Evolutionary conservation across 2,329 filamentous ascomycete genomes (phyloP).

Genomic region (Colletotrichum sp.): DNA sequence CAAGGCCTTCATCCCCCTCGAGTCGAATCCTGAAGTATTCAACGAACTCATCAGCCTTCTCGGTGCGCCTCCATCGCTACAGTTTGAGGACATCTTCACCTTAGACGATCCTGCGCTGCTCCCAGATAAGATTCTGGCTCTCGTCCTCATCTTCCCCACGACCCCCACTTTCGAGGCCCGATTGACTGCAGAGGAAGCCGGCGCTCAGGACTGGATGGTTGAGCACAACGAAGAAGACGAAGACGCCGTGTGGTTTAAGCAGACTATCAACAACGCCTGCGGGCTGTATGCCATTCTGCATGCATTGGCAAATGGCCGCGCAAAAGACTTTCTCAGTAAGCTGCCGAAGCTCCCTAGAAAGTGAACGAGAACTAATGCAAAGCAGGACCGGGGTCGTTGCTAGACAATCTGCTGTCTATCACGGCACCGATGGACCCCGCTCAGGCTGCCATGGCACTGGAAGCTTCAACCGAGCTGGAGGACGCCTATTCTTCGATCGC

Average conservation of each 20-base stretch:
- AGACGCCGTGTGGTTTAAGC: slow-evolving; percentile 75
- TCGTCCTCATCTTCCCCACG: slow-evolving; percentile 73
- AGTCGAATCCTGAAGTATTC: slow-evolving; percentile 70
- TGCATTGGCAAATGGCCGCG: slow-evolving; percentile 62
- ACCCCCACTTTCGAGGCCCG: slow-evolving; percentile 63
- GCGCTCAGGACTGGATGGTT: slow-evolving; percentile 17
- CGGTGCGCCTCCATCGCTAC: slow-evolving; percentile 61
- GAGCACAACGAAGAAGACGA: slow-evolving; percentile 51
- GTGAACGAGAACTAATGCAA: background rate
- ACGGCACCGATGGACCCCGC: slow-evolving; percentile 61
- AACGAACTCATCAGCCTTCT: slow-evolving; percentile 67
- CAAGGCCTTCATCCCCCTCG: slow-evolving; percentile 35
- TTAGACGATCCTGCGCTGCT: slow-evolving; percentile 72
- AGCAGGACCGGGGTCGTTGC: slow-evolving; percentile 18
- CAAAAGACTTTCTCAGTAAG: slow-evolving; percentile 37
- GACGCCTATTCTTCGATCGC: slow-evolving; percentile 68
- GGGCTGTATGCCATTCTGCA: slow-evolving; percentile 73
- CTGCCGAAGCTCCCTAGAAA: background rate
- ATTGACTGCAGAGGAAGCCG: slow-evolving; percentile 37
- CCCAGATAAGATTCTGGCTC: slow-evolving; percentile 61
- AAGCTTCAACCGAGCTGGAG: slow-evolving; percentile 69
- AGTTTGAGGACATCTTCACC: slow-evolving; percentile 73
- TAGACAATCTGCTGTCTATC: slow-evolving; percentile 64
- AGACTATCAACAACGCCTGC: slow-evolving; percentile 76
- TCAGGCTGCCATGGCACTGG: slow-evolving; percentile 64